phyloP scores from a whole-genome alignment of 768 basidiomycete species.

The Daedaleopsis sinensis region DNA sequence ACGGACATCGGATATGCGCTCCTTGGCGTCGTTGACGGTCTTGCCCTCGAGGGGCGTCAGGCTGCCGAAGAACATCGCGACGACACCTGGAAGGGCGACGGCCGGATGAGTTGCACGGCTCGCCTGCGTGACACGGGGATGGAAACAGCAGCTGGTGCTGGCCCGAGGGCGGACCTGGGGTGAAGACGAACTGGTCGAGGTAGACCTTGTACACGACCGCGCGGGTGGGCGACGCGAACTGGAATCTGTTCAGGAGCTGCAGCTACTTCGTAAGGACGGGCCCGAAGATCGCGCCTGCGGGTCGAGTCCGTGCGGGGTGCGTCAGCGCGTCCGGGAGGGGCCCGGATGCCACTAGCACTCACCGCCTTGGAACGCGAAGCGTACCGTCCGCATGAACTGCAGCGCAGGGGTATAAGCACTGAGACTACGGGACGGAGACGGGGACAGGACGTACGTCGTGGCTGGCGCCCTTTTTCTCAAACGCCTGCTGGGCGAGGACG shows the following conservation, averaged over 20 bases:
- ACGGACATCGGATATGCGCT: constrained; percentile 45
- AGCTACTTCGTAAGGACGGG: constrained; percentile 87
- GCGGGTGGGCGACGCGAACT: constrained; percentile 62
- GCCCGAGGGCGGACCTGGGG: constrained; percentile 54
- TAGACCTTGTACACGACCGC: constrained; percentile 69
- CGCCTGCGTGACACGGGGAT: too few species aligned
- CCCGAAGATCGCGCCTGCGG: constrained; percentile 70
- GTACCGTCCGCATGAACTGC: constrained; percentile 61
- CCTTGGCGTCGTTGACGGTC: constrained; percentile 49
- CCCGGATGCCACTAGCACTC: neutral
- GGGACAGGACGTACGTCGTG: constrained; percentile 66
- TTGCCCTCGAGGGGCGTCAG: constrained; percentile 86
- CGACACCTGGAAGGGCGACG: constrained; percentile 35
- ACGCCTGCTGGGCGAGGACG: constrained; percentile 82
- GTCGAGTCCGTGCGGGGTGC: neutral
- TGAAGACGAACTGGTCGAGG: constrained; percentile 79
- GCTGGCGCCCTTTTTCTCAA: constrained; percentile 69
- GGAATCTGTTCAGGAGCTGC: constrained; percentile 66
- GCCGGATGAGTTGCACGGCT: neutral
- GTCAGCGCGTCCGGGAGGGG: constrained; percentile 17
- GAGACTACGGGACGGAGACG: neutral
- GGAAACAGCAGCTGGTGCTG: too few species aligned
- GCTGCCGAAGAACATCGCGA: constrained; percentile 66
- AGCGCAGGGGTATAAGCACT: neutral
- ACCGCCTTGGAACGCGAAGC: constrained; percentile 78